These are phyloP conservation scores for Exutisphaerella laricina DNA, from an alignment of 2,329 filamentous ascomycete species.

Conservation along the genomic window DNA sequence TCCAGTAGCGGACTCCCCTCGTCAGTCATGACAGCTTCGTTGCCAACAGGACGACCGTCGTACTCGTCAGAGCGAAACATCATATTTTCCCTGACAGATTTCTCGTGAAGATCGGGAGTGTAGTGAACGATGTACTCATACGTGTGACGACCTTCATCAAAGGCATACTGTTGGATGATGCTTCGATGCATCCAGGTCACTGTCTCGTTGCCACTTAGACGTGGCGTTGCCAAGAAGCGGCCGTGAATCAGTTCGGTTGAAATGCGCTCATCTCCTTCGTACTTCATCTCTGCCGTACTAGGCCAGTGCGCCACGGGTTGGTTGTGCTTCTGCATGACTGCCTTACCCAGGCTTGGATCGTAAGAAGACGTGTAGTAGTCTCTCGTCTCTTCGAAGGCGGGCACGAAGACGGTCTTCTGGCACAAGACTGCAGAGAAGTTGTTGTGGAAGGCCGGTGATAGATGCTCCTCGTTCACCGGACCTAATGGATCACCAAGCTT, in stretches of 20 bases:
- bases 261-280: constrained; percentile 45
- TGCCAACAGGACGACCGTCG: neutral
- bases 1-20: neutral
- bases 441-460: constrained; percentile 8
- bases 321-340: neutral
- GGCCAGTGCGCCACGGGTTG: constrained; percentile 39
- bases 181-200: constrained; percentile 40
- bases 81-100: constrained; percentile 18
- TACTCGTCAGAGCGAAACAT: constrained; percentile 4
- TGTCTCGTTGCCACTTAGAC: constrained; percentile 37
- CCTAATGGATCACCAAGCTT: too few relatives aligned
- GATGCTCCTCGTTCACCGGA: too few relatives aligned
- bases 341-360: neutral
- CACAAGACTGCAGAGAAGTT: constrained; percentile 32
- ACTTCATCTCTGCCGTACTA: constrained; percentile 38
- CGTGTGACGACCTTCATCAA: constrained; percentile 32
- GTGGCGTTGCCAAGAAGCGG: constrained; percentile 41
- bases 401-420: constrained; percentile 36
- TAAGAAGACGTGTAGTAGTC: neutral
- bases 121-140: constrained; percentile 3
- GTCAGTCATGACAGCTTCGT: neutral
- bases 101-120: constrained; percentile 16
- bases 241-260: constrained; percentile 40
- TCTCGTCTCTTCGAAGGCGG: constrained; percentile 2
- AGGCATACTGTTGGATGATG: constrained; percentile 33